Conservation (phyloP, 208 protist species). For the Leishmania major region DNA sequence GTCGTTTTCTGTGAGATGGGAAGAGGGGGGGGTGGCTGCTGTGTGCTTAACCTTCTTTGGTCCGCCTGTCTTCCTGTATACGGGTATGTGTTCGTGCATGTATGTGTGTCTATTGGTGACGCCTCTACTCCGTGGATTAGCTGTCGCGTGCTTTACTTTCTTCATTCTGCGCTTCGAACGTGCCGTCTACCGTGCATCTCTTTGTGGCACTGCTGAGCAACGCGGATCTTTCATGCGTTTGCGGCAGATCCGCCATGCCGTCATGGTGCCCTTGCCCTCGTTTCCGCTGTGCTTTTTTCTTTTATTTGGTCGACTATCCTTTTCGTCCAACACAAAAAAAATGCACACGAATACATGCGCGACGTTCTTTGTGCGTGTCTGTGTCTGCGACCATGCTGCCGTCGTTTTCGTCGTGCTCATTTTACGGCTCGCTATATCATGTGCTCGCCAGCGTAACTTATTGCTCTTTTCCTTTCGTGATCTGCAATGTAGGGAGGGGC, state of each 20-base stretch:
- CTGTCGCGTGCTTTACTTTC: not conserved
- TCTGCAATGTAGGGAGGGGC: not conserved
- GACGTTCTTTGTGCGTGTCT: not conserved
- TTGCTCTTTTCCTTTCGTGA: not conserved
- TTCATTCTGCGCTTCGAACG: not conserved
- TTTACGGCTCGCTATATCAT: constrained; percentile 12
- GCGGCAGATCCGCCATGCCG: not conserved
- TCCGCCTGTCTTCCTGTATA: constrained; percentile 8
- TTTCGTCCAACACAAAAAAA: not conserved
- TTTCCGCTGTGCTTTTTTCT: not conserved
- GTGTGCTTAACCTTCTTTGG: not conserved
- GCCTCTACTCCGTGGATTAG: not conserved
- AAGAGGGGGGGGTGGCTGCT: not conserved
- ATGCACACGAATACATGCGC: not conserved
- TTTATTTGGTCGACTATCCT: not conserved
- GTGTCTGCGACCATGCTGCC: not conserved
- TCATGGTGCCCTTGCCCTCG: not conserved
- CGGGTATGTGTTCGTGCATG: not conserved
- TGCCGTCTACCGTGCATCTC: not conserved
- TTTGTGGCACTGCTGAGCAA: not conserved
- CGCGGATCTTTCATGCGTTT: not conserved
- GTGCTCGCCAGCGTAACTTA: not conserved
- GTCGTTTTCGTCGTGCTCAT: constrained; percentile 18
- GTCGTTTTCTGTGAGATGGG: not conserved
- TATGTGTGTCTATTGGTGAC: not conserved